Evolutionary conservation across 2,329 filamentous ascomycete genomes (phyloP), one percentile per base, ranked within the genome.

Genomic region (Cryphonectria japonica): DNA sequence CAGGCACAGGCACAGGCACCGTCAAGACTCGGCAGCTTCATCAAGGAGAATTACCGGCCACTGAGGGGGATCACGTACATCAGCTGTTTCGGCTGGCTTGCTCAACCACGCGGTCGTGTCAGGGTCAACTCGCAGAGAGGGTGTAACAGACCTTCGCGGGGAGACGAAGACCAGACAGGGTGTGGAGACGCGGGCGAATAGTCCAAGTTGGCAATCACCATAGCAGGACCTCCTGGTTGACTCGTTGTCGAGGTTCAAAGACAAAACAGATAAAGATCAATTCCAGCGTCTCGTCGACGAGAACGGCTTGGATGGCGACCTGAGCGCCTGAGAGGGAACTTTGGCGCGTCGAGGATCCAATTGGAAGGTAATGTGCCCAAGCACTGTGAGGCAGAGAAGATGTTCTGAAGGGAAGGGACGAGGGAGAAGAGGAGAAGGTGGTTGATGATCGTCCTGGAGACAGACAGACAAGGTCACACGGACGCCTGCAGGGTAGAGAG

Each of bases 11-110:
- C 46, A 50, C 46, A 76, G 78, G 77, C 75, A 75, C 76, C 14
- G 14, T 7, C 59, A 14, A 11, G 59, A 76, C 77, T 78, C 74
- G 75, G 76, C 79, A 74, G 77, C 75, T 74, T 74, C 69, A 26
- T 72, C 68, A 68, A 67, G 61, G 68, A 68, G 63, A 46, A 62
- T 70, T 70, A 70, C 32, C 50, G 14, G 74, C 70, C 72, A 72
- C 76, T 71, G 76, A 76, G 74, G 77, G 62, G 76, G 76, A 80
- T 80, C 80, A 83, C 82, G 77, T 83, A 83, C 82, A 77, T 74
- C 79, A 79, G 77, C 78, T 74, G 82, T 84, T 84, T 83, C 81
- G 81, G 79, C 68, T 76, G 77, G 71, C 75, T 77, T 74, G 76
- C 76, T 73, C 73, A 75, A 74, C 70, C 75, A 77, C 75, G 76